Evolutionary conservation across 2,329 filamentous ascomycete species (phyloP).

Genomic region (Neopestalotiopsis clavispora): DNA sequence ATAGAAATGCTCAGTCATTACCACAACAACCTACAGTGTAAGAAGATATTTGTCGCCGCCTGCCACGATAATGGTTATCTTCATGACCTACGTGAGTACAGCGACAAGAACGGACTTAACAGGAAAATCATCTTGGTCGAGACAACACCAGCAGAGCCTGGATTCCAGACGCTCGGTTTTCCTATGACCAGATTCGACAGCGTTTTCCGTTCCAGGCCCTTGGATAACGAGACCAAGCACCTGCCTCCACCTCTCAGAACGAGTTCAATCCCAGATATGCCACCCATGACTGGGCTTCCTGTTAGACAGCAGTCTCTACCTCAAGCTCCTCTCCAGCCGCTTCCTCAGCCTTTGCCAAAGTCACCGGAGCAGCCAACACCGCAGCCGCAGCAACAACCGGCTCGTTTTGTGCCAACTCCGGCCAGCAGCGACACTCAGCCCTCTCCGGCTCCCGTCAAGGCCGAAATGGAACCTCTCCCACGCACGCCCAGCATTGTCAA

Average conservation of each 20-base stretch:
- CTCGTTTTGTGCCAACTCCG: constrained; percentile 10
- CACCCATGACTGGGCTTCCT: not conserved
- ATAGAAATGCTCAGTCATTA: constrained; percentile 39
- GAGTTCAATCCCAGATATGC: constrained; percentile 24
- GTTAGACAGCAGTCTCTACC: constrained; percentile 22
- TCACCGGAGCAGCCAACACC: constrained; percentile 2
- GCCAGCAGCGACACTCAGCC: constrained; percentile 7
- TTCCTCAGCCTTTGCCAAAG: not conserved
- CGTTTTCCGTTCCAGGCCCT: constrained; percentile 36
- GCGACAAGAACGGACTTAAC: constrained; percentile 25
- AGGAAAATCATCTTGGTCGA: constrained; percentile 35
- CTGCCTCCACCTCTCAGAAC: constrained; percentile 21
- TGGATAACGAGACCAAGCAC: constrained; percentile 37
- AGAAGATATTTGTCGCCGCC: constrained; percentile 39
- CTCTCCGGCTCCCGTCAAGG: constrained; percentile 8
- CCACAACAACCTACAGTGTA: constrained; percentile 37
- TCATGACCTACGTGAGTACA: constrained; percentile 38
- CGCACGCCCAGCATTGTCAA: constrained; percentile 35
- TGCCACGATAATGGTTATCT: constrained; percentile 42
- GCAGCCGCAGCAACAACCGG: constrained; percentile 1
- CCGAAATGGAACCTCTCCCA: constrained; percentile 14
- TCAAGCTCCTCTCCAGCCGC: not conserved
- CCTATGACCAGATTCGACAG: constrained; percentile 36
- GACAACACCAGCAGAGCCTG: constrained; percentile 38
- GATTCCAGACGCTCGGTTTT: constrained; percentile 36